phyloP scores from a whole-genome alignment of 805 yeast species.

The Pichia eremophila region DNA sequence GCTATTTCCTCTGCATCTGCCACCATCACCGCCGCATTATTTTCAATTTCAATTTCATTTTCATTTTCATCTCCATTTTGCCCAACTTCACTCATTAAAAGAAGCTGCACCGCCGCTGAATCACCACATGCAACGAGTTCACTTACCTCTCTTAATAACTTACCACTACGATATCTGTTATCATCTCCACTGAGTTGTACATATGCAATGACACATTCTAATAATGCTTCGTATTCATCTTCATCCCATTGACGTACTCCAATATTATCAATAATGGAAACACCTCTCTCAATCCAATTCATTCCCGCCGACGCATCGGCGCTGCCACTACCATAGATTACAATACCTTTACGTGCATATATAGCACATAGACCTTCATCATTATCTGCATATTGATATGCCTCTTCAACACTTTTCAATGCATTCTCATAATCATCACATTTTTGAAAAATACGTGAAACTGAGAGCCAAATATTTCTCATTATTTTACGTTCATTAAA shows the following conservation, averaged over 20 bases:
- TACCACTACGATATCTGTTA: background rate
- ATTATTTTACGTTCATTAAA: slow-evolving; percentile 31
- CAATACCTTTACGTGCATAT: slow-evolving; percentile 6
- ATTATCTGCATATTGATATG: background rate
- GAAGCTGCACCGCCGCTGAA: background rate
- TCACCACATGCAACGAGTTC: slow-evolving; percentile 1
- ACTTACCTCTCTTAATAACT: background rate
- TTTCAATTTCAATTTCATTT: too few species aligned
- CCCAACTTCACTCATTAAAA: background rate
- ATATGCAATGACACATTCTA: too few species aligned
- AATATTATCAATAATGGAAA: too few species aligned
- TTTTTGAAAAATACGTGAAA: slow-evolving; percentile 53
- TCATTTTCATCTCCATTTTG: too few species aligned
- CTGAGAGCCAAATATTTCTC: slow-evolving; percentile 68
- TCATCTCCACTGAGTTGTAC: too few species aligned
- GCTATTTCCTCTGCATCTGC: too few species aligned
- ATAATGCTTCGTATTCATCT: slow-evolving; percentile 3
- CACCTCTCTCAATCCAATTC: too few species aligned
- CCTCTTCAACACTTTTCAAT: slow-evolving; percentile 59
- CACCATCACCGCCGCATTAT: too few species aligned
- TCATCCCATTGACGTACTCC: background rate
- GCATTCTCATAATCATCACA: slow-evolving; percentile 50
- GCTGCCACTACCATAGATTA: background rate
- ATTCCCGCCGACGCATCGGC: too few species aligned
- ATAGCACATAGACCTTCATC: background rate